These are phyloP conservation scores for Agaricus sinodeliciosus DNA, from an alignment of 768 basidiomycete genomes.

Conservation along the genomic window DNA sequence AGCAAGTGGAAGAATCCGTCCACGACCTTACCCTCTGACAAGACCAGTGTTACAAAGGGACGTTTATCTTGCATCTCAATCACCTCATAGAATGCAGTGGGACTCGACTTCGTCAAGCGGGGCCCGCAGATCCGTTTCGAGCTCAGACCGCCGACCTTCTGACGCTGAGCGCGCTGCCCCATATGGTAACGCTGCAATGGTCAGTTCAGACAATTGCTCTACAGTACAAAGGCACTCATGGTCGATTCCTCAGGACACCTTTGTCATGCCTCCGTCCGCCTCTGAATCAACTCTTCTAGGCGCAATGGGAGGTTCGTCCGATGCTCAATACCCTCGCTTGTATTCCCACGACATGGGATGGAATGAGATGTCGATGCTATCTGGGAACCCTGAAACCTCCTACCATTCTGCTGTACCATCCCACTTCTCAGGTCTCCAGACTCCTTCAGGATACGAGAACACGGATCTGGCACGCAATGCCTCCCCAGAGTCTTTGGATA, in stretches of 20 bases:
- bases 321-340: constrained; percentile 15
- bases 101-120: constrained; percentile 22
- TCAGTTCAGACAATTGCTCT: constrained; percentile 24
- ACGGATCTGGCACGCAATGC: constrained; percentile 23
- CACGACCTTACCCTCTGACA: constrained; percentile 29
- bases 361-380: constrained; percentile 9
- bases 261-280: constrained; percentile 1
- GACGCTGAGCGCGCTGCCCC: constrained; percentile 29
- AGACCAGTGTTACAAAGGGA: constrained; percentile 17
- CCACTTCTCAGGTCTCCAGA: constrained; percentile 12
- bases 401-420: constrained; percentile 15
- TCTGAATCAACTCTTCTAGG: constrained; percentile 44
- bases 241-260: background rate
- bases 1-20: constrained; percentile 27
- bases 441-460: constrained; percentile 17
- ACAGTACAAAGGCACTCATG: constrained; percentile 1
- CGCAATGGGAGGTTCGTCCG: constrained; percentile 52
- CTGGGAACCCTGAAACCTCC: constrained; percentile 2
- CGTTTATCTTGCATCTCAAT: constrained; percentile 21
- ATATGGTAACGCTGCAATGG: constrained; percentile 23
- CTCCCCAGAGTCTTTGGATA: constrained; percentile 35
- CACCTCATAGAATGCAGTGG: constrained; percentile 27
- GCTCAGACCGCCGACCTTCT: constrained; percentile 30
- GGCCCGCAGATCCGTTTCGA: constrained; percentile 23
- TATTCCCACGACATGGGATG: constrained; percentile 8